phyloP scores from a whole-genome alignment of 306 rosid species.

The Lathyrus aphaca region DNA sequence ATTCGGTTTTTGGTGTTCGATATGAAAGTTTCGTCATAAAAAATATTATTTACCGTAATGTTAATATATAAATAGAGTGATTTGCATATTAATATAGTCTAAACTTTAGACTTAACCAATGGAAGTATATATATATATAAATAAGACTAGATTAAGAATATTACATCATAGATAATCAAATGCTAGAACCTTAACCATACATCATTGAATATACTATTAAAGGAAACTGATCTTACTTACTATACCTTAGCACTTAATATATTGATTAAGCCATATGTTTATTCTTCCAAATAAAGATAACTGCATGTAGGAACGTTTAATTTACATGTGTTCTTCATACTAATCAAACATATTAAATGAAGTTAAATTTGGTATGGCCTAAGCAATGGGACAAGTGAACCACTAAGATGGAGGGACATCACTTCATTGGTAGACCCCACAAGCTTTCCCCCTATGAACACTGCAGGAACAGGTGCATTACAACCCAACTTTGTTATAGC shows the following conservation, averaged over 20 bases:
- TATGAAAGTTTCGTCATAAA: too few relatives aligned
- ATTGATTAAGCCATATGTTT: slow-evolving; percentile 20
- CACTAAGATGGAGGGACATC: slow-evolving; percentile 94
- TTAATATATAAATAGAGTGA: neutral
- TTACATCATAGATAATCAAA: slow-evolving; percentile 63
- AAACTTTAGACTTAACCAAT: slow-evolving; percentile 14
- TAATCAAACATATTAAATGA: slow-evolving; percentile 17
- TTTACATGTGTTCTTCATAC: neutral
- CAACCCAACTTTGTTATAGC: slow-evolving; percentile 78
- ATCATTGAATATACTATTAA: slow-evolving; percentile 37
- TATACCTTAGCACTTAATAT: slow-evolving; percentile 8
- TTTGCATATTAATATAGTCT: neutral
- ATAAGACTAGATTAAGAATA: slow-evolving; percentile 61
- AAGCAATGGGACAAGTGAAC: slow-evolving; percentile 55
- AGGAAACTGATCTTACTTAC: slow-evolving; percentile 36
- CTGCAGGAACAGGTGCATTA: slow-evolving; percentile 77
- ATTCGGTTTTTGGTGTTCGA: too few relatives aligned
- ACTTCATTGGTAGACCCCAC: slow-evolving; percentile 97
- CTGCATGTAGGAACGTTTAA: neutral
- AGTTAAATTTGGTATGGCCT: slow-evolving; percentile 46
- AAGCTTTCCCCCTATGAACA: slow-evolving; percentile 86
- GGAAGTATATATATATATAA: slow-evolving; percentile 22
- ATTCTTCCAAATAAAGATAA: slow-evolving; percentile 51
- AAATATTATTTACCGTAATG: too few relatives aligned
- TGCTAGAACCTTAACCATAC: slow-evolving; percentile 55